A percentile compares a stretch with the other conserved stretches of the same genome.
Evolutionary conservation across 179 eudicot genomes (phyloP).

Genomic region (Patellifolia procumbens): DNA sequence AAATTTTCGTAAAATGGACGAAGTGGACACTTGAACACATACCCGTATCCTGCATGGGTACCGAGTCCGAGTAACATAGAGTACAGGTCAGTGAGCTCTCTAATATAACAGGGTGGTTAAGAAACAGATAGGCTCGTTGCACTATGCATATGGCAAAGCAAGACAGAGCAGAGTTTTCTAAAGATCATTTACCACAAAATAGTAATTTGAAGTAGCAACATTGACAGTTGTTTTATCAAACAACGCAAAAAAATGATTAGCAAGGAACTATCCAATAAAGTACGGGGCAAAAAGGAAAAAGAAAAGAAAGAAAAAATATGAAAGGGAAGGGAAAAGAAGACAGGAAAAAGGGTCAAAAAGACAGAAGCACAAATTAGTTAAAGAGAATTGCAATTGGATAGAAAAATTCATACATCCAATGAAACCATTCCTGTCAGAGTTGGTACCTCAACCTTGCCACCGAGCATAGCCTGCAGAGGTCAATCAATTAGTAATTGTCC

Average conservation of each 20-base stretch:
- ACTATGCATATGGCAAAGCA: background rate
- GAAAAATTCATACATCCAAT: slow-evolving; percentile 57
- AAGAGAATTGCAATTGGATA: background rate
- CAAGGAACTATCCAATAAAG: background rate
- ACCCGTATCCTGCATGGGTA: too few relatives aligned
- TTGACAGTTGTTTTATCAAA: background rate
- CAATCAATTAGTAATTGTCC: slow-evolving; percentile 12
- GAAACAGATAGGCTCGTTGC: background rate
- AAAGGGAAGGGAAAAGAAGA: background rate
- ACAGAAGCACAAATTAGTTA: too few relatives aligned
- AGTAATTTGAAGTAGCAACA: background rate
- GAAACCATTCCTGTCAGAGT: slow-evolving; percentile 58
- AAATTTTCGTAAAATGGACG: too few relatives aligned
- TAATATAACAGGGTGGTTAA: background rate
- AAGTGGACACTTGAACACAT: too few relatives aligned
- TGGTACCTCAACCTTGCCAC: slow-evolving; percentile 87
- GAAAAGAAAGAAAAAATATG: background rate
- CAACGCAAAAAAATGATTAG: background rate
- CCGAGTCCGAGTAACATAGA: too few relatives aligned
- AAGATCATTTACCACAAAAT: background rate
- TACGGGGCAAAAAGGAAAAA: background rate
- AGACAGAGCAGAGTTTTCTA: background rate
- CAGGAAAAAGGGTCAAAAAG: background rate
- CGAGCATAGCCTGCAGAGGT: slow-evolving; percentile 75
- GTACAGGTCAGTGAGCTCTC: too few relatives aligned